Base-by-base conservation (phyloP, 768 basidiomycete genomes). In the Lactarius pseudohatsudake region DNA sequence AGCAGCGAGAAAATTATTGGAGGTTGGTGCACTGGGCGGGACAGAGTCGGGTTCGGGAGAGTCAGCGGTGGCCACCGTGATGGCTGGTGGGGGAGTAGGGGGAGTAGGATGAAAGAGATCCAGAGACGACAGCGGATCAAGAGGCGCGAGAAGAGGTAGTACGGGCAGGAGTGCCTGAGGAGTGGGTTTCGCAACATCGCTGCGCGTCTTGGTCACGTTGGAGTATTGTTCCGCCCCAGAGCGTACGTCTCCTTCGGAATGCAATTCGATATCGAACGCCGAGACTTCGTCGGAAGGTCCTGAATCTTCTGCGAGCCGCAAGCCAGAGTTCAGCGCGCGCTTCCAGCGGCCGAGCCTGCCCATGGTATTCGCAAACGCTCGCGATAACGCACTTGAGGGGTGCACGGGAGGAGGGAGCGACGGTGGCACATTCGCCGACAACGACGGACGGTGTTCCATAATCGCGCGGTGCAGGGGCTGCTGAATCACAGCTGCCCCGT, bases 311-410 rank as follows among this genome's bases (percentile, higher is more conserved):
- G 77, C 73, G 22, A 77, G 74, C 4, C 80, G 77, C 41, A 77
- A 76, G 45, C 81, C 75, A 41, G 79, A 76, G 70, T 90, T 87
- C 60, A 94, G 75, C 34, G 91, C 91, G 7, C 93, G 86, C 72
- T 84, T 90, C 90, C 93, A 90, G 11, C 90, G 80, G 1, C 93
- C 93, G 20, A 96, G 77, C 6, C 90, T 84, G 5, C 93, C 91
- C 34, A 94, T 87, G 3, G 93, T 93, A 76, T 86, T 89, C 61
- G 91, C 87, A 57, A 95, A 84, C 13, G 84, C 90, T 1, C 91
- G 84, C 0, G 90, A 91, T 18, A 94, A 78, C 0, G 87, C 80
- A 71, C 81, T 86, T 61, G 89, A 86, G 13, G 57, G 47, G 32
- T 85, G 84, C 45, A 81, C 78, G 1, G 86, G 83, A 15, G 86